Evolutionary conservation across 2,329 filamentous ascomycete genomes (phyloP), one percentile per base, ranked within the genome.

Genomic region (Sporothrix variecibatus): DNA sequence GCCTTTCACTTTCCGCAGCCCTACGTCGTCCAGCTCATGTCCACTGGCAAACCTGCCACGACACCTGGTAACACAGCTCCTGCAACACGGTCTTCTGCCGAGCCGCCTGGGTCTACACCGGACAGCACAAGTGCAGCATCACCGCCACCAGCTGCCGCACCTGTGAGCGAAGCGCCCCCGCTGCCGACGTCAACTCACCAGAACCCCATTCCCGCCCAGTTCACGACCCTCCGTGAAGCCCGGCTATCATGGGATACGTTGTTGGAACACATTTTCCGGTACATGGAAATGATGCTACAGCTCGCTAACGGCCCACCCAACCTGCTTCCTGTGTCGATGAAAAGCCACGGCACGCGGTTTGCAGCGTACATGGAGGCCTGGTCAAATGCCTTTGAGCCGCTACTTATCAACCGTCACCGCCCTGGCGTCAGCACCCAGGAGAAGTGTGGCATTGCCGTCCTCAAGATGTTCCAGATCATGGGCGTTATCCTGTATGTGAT

Each of bases 1-100:
- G 89, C 89, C 43, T 91, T 91, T 78, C 89, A 91, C 79, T 91
- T 91, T 75, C 89, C 89, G 0, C 84, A 89, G 40, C 89, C 89
- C 0, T 90, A 86, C 73, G 88, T 91, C 7, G 88, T 91, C 75
- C 85, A 85, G 6, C 82, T 88, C 11, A 85, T 84, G 0, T 82
- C 85, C 75, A 17, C 31, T 6, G n/a, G 51, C 64, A 78, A 23
- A 2, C 28, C 11, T 5, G 20, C 43, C 56, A n/a, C 31, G 17
- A 38, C 15, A 15, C 58, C 28, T 12, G 12, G 15, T 7, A 28
- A 28, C 17, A 75, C 81, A 82, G 31, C 31, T 1, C 1, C 58
- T 9, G 34, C 56, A 8, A 12, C 40, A n/a, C n/a, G n/a, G n/a
- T n/a, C n/a, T 11, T 43, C 40, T 43, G 40, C 11, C 11, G 15